Percentiles rank a stretch among this genome's conserved stretches.
Evolutionary conservation across 352 stramenopile species (phyloP).

Genomic region (Pythium sp.): DNA sequence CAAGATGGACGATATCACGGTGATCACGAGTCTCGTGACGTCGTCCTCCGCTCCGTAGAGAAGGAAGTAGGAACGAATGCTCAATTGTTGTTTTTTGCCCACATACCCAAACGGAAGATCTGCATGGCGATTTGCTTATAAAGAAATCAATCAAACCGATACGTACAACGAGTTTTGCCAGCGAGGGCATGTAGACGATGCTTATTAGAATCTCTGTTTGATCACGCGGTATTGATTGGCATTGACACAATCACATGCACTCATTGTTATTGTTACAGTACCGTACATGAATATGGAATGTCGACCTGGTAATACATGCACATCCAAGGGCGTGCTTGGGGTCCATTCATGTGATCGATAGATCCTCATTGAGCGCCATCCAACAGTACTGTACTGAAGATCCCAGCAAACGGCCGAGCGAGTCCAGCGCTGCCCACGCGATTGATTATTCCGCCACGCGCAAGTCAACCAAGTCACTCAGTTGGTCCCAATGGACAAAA

Average conservation of each 20-base stretch:
- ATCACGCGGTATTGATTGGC: not conserved
- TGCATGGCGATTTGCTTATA: not conserved
- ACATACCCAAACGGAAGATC: not conserved
- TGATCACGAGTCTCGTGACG: slow-evolving; percentile 76
- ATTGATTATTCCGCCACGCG: not conserved
- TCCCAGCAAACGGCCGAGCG: not conserved
- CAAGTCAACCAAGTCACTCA: not conserved
- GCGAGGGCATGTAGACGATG: not conserved
- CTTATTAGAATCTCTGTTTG: not conserved
- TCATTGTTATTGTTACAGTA: not conserved
- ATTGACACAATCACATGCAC: not conserved
- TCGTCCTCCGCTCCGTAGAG: slow-evolving; percentile 4
- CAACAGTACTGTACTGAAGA: not conserved
- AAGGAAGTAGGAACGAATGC: not conserved
- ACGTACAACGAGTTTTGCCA: not conserved
- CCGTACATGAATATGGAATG: not conserved
- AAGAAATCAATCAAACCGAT: not conserved
- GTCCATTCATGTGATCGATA: not conserved
- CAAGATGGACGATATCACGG: slow-evolving; percentile 92
- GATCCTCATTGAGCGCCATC: not conserved
- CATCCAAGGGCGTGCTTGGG: not conserved
- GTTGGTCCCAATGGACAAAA: not conserved
- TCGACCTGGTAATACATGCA: not conserved
- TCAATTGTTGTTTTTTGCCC: not conserved
- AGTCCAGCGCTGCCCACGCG: not conserved